These are phyloP conservation scores for Monosporascus cannonballus DNA, from an alignment of 2,329 filamentous ascomycete genomes.

Conservation along the genomic window DNA sequence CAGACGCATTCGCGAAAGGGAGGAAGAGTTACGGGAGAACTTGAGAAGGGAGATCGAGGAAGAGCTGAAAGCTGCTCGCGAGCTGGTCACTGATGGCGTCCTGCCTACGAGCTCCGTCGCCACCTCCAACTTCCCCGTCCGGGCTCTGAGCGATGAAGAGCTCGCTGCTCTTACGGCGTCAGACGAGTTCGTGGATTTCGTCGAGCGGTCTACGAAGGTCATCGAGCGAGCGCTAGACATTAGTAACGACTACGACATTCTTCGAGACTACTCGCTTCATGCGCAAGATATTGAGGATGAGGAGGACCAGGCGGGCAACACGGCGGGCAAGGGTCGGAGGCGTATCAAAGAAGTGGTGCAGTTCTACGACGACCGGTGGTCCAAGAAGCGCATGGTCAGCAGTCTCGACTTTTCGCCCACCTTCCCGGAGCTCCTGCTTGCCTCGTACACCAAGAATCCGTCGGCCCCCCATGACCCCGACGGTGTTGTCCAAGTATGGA, in stretches of 20 bases:
- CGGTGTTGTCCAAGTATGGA: slow-evolving; percentile 95
- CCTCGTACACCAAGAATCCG: slow-evolving; percentile 95
- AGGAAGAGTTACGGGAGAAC: slow-evolving; percentile 83
- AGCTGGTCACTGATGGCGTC: slow-evolving; percentile 47
- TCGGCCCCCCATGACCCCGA: slow-evolving; percentile 90
- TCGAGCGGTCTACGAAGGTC: slow-evolving; percentile 93
- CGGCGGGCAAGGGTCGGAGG: slow-evolving; percentile 63
- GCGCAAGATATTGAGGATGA: slow-evolving; percentile 73
- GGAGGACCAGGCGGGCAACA: slow-evolving; percentile 68
- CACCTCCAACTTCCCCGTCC: slow-evolving; percentile 63
- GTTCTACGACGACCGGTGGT: slow-evolving; percentile 93
- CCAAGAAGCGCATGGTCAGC: slow-evolving; percentile 95
- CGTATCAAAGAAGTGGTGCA: slow-evolving; percentile 83
- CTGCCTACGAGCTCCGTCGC: slow-evolving; percentile 36
- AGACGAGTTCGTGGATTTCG: slow-evolving; percentile 89
- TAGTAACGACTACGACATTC: slow-evolving; percentile 79
- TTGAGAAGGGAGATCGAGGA: slow-evolving; percentile 88
- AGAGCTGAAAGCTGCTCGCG: slow-evolving; percentile 70
- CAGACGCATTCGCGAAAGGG: slow-evolving; percentile 71
- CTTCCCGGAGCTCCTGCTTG: slow-evolving; percentile 86
- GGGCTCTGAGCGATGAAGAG: slow-evolving; percentile 78
- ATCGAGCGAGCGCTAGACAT: slow-evolving; percentile 88
- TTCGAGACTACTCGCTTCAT: slow-evolving; percentile 87
- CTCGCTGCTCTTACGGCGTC: slow-evolving; percentile 85
- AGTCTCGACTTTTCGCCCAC: slow-evolving; percentile 93